phyloP scores from a whole-genome alignment of 2,329 filamentous ascomycete genomes.

The Volutella citrinella region DNA sequence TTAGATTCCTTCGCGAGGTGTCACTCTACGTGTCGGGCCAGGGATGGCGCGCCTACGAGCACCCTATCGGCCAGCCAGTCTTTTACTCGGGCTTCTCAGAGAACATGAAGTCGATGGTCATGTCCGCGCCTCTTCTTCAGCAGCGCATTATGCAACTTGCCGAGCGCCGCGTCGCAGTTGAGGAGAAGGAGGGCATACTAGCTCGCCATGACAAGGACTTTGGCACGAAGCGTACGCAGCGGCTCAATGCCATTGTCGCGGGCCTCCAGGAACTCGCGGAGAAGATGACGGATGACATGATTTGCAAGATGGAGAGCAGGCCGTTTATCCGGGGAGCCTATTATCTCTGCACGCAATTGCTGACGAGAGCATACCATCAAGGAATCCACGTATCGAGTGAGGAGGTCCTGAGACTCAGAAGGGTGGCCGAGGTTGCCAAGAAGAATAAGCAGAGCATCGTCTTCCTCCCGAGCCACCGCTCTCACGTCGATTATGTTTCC shows the following conservation, averaged over 20 bases:
- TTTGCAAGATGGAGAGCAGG: slow-evolving; percentile 98
- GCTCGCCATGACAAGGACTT: slow-evolving; percentile 54
- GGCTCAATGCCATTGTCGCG: slow-evolving; percentile 64
- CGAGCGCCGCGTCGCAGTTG: slow-evolving; percentile 67
- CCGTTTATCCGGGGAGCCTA: slow-evolving; percentile 89
- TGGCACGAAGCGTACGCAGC: slow-evolving; percentile 46
- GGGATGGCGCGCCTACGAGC: slow-evolving; percentile 93
- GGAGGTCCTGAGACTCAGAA: slow-evolving; percentile 79
- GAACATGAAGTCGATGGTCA: slow-evolving; percentile 76
- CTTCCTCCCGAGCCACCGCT: slow-evolving; percentile 91
- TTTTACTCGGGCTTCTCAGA: slow-evolving; percentile 93
- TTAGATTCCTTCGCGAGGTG: slow-evolving; percentile 87
- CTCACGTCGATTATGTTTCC: slow-evolving; percentile 94
- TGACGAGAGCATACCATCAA: slow-evolving; percentile 93
- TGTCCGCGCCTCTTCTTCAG: slow-evolving; percentile 73
- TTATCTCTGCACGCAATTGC: slow-evolving; percentile 80
- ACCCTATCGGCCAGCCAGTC: slow-evolving; percentile 84
- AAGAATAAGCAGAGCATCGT: slow-evolving; percentile 92
- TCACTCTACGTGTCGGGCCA: slow-evolving; percentile 89
- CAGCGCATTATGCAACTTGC: slow-evolving; percentile 74
- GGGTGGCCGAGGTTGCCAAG: slow-evolving; percentile 77
- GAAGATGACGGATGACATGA: slow-evolving; percentile 89
- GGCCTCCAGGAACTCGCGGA: slow-evolving; percentile 79
- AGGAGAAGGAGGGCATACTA: slow-evolving; percentile 72
- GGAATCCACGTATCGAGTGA: slow-evolving; percentile 95